phyloP scores from a whole-genome alignment of 2,329 filamentous ascomycete genomes.

The Trichoderma aggressivum region DNA sequence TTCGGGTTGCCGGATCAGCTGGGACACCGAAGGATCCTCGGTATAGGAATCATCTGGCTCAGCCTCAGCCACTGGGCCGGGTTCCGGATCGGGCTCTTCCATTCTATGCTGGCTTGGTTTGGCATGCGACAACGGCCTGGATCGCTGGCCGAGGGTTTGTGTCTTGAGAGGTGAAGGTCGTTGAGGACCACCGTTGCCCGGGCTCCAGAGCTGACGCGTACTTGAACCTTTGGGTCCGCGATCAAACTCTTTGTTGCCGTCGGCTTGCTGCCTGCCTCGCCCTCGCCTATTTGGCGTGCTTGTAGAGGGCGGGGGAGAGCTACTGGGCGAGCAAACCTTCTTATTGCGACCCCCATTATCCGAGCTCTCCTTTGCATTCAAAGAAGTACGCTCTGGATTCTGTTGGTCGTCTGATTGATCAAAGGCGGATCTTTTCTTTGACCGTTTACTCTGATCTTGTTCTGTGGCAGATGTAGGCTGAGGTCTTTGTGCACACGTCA shows the following conservation, averaged over 20 bases:
- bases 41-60: not conserved
- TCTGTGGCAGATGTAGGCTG: constrained; percentile 1
- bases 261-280: constrained; percentile 19
- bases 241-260: constrained; percentile 25
- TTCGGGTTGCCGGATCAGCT: constrained; percentile 46
- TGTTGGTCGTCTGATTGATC: not conserved
- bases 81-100: not conserved
- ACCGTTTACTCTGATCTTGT: not conserved
- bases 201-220: constrained; percentile 30
- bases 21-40: constrained; percentile 1
- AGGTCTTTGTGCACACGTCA: not conserved
- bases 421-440: not conserved
- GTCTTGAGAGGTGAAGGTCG: constrained; percentile 14
- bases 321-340: constrained; percentile 30
- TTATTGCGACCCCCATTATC: constrained; percentile 23
- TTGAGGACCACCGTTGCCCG: constrained; percentile 22
- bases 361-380: constrained; percentile 13
- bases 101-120: not conserved
- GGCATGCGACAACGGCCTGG: not conserved
- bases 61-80: not conserved
- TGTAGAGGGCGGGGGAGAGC: constrained; percentile 22
- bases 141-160: not conserved
- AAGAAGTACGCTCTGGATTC: not conserved
- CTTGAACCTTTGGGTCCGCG: constrained; percentile 25
- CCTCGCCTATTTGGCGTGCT: constrained; percentile 15